Percentiles rank a stretch among this genome's conserved stretches.
Conservation (phyloP, 75 land plant species). For the Picea sitchensis region DNA sequence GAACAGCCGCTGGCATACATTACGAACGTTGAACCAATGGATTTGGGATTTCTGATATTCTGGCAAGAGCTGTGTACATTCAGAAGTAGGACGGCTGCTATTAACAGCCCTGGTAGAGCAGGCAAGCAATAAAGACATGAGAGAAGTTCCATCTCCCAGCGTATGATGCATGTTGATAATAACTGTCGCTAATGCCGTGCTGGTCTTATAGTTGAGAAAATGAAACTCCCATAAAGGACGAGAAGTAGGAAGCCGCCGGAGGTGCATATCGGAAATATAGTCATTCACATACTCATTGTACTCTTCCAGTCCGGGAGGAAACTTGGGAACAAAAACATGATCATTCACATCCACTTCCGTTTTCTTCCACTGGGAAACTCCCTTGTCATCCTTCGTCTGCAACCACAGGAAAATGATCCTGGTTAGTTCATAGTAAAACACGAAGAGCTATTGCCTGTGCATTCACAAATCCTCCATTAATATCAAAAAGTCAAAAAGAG, state of each 20-base stretch:
- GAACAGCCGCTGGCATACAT: too few species aligned
- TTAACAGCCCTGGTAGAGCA: not conserved
- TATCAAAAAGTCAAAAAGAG: too few species aligned
- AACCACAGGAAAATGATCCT: too few species aligned
- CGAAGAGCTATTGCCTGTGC: too few species aligned
- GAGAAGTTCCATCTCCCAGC: not conserved
- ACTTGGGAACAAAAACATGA: not conserved
- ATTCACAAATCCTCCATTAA: too few species aligned
- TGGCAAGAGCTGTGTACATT: not conserved
- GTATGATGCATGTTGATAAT: not conserved
- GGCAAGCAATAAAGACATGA: not conserved
- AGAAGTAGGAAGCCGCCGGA: not conserved
- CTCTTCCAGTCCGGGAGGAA: not conserved
- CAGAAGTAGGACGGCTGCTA: constrained; percentile 20
- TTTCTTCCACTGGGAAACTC: not conserved
- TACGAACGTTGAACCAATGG: too few species aligned
- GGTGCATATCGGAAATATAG: not conserved
- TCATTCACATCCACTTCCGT: not conserved
- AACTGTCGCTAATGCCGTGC: not conserved
- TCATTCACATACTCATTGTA: not conserved
- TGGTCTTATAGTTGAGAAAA: constrained; percentile 1
- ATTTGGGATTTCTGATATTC: not conserved
- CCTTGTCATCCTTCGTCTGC: not conserved
- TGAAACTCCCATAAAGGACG: constrained; percentile 5
- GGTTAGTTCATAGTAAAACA: too few species aligned